Evolutionary conservation across 352 stramenopile species (phyloP).

Genomic region (Phytophthora hibernalis): DNA sequence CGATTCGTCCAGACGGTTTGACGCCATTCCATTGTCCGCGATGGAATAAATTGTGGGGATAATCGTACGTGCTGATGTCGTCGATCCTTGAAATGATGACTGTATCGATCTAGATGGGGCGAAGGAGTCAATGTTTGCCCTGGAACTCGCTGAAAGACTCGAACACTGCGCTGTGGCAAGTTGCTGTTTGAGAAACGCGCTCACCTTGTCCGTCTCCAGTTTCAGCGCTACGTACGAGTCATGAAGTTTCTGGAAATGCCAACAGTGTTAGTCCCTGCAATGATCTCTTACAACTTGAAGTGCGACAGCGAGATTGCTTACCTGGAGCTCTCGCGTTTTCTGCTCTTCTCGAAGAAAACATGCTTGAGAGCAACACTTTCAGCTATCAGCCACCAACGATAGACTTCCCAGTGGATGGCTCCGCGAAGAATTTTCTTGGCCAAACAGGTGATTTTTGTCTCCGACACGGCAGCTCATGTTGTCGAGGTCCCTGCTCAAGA

Average conservation of each 20-base stretch:
- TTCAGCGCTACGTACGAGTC: slow-evolving; percentile 63
- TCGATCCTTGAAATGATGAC: neutral
- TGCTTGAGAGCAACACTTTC: slow-evolving; percentile 28
- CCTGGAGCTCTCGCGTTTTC: slow-evolving; percentile 42
- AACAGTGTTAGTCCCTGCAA: slow-evolving; percentile 4
- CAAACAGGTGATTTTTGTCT: slow-evolving; percentile 18
- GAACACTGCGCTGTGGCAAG: slow-evolving; percentile 19
- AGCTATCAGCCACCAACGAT: neutral
- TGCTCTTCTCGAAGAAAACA: slow-evolving; percentile 45
- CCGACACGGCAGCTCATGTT: slow-evolving; percentile 20
- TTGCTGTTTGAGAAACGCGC: slow-evolving; percentile 57
- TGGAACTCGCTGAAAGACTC: neutral
- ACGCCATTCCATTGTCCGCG: slow-evolving; percentile 51
- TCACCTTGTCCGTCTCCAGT: slow-evolving; percentile 63
- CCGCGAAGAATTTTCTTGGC: slow-evolving; percentile 1
- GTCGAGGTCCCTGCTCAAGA: neutral
- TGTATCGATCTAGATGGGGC: neutral
- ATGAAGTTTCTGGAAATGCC: slow-evolving; percentile 46
- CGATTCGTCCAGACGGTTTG: slow-evolving; percentile 49
- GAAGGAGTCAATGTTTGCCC: neutral
- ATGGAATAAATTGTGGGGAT: slow-evolving; percentile 64
- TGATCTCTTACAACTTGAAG: slow-evolving; percentile 1
- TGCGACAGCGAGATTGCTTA: slow-evolving; percentile 1
- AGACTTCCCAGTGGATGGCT: slow-evolving; percentile 1
- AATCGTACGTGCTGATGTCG: slow-evolving; percentile 31